Evolutionary conservation across 176 grass and related monocot species (phyloP).

Genomic region (Lolium perenne): DNA sequence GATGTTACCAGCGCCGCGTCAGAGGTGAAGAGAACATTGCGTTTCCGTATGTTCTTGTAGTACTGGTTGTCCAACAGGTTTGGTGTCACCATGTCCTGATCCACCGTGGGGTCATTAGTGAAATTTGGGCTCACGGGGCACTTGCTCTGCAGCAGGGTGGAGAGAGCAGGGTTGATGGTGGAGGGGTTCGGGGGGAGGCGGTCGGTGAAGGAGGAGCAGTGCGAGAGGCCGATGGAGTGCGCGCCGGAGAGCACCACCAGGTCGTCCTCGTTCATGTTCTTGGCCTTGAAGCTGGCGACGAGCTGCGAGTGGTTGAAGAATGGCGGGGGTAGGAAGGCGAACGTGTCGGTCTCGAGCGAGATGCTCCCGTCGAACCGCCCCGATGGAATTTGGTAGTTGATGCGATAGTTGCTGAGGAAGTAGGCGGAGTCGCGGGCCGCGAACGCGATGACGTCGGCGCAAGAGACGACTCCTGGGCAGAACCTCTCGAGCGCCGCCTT

Average conservation of each 20-base stretch:
- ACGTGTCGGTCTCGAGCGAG: slow-evolving; percentile 41
- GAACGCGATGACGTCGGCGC: slow-evolving; percentile 45
- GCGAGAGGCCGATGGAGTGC: slow-evolving; percentile 55
- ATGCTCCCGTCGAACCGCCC: slow-evolving; percentile 60
- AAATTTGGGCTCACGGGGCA: slow-evolving; percentile 43
- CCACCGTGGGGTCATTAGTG: slow-evolving; percentile 26
- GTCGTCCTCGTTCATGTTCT: slow-evolving; percentile 47
- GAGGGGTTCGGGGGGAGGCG: slow-evolving; percentile 41
- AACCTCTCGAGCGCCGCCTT: slow-evolving; percentile 37
- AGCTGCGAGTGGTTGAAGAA: slow-evolving; percentile 34
- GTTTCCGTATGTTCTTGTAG: slow-evolving; percentile 31
- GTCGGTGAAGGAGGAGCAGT: slow-evolving; percentile 58
- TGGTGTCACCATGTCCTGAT: slow-evolving; percentile 41
- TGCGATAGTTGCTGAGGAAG: background rate
- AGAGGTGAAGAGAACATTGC: slow-evolving; percentile 55
- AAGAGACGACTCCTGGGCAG: slow-evolving; percentile 40
- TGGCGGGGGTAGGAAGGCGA: slow-evolving; percentile 26
- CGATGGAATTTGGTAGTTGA: slow-evolving; percentile 30
- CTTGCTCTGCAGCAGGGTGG: background rate
- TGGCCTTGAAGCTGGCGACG: slow-evolving; percentile 40
- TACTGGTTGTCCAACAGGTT: slow-evolving; percentile 45
- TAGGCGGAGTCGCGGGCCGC: slow-evolving; percentile 35
- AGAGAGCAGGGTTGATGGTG: slow-evolving; percentile 33
- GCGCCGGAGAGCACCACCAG: slow-evolving; percentile 59
- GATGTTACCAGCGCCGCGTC: slow-evolving; percentile 45